Base-by-base conservation (phyloP, 2,329 filamentous ascomycete species). In the Colletotrichum paranaense region DNA sequence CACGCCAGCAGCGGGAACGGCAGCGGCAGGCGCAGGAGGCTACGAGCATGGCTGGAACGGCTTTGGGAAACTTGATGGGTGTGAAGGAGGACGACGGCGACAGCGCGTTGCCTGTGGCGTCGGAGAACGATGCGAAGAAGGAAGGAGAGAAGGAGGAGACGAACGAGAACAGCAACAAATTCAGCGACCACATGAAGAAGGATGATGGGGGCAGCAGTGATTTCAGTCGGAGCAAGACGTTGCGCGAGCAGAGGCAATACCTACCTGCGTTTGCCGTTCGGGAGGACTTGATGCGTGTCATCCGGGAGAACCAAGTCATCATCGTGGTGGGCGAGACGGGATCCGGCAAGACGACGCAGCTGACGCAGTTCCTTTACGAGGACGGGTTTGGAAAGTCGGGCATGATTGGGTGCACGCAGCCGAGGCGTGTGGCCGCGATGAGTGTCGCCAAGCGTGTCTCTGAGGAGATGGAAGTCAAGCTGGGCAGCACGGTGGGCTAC, bases 281-380 rank as follows among this genome's bases (percentile, higher is more conserved):
- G 49, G 97, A 99, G 81, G 96, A 99, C 76, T 86, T 99, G 7
- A 85, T 99, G 65, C 90, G 95, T 62, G 95, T 98, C 6, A 97
- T 99, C 76, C 89, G 96, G 74, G 97, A 99, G 83, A 98, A 99
- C 78, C 97, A 99, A 81, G 97, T 99, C 64, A 91, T 97, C 55
- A 97, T 99, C 76, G 96, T 98, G 3, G 95, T 99, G 62, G 97
- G 97, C 58, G 96, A 99, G 84, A 99, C 97, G 1, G 97, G 97
- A 5, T 98, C 96, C 0, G 97, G 97, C 63, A 99, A 99, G 84
- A 99, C 97, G 3, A 99, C 97, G 0, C 97, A 99, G 82, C 85
- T 99, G 74, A 98, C 97, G 0, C 97, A 99, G 80, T 99, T 98
- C 77, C 87, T 99, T 11, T 92, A 97, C 80, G 97, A 99, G 82